Base-by-base conservation (phyloP, 2,329 filamentous ascomycete genomes). In the Pseudogymnoascus sp. region DNA sequence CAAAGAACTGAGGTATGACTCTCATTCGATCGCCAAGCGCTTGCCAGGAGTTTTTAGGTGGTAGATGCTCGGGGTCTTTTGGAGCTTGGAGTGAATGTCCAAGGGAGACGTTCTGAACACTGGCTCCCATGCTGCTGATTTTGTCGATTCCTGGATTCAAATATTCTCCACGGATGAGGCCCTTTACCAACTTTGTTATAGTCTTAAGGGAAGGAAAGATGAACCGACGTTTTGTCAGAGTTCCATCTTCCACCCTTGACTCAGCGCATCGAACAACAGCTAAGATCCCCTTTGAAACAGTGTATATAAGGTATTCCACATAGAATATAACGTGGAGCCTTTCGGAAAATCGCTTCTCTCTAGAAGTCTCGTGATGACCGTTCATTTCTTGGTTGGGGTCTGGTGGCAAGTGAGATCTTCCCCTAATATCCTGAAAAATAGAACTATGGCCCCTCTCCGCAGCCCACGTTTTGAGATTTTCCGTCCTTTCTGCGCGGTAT, bases 61-160 rank as follows among this genome's bases (percentile, higher is more conserved):
- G 86, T 0, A 91, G 76, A 72, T 91, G 89, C 70, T 91, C 89
- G 0, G 88, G 88, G 68, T 91, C 87, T 69, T 79, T 81, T 26
- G 74, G 73, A 60, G 76, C 78, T 71, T 76, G 78, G 71, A 85
- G 89, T 0, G 84, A 83, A 62, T 87, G 82, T 11, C 87, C 88
- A 59, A 83, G 3, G 89, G 80, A 9, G 79, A 79, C 3, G 76
- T 80, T 67, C 74, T 77, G 69, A 74, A 78, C 63, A 73, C 78
- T 65, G 65, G 77, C 76, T 40, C 78, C 78, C 66, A 79, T 81
- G 62, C 80, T 79, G 4, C 78, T 80, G 65, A 81, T 80, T 17
- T 66, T 63, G 65, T 84, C 79, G 5, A 80, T 76, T 1, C 83
- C 80, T 19, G 79, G 26, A n/a, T 31, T 31, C 6, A 26, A 76